Base-by-base conservation (phyloP, 148 eudicot species). In the Camellia granthamiana region DNA sequence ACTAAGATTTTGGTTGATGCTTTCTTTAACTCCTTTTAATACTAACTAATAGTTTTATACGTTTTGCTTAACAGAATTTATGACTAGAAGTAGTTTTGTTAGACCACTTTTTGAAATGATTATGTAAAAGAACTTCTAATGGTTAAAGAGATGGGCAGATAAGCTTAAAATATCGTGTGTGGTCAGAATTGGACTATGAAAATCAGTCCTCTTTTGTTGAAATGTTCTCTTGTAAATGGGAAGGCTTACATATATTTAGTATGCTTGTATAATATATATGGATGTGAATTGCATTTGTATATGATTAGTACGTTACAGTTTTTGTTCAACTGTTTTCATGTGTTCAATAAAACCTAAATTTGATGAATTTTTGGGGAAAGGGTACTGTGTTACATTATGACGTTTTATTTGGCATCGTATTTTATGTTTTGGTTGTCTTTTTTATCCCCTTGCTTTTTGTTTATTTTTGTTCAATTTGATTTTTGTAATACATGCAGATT, bases 401-500 rank as follows among this genome's bases (percentile, higher is more conserved):
- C 51, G 7, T 58, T 7, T 58, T 55, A 61, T 58, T 15, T 56
- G 6, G 60, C 7, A 66, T 30, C 10, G 5, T 21, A 63, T 38
- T 38, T 61, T 46, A 4, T n/a, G 11, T 46, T 21, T 23, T 61
- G 14, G 54, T 64, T 64, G 1, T 47, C 41, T 38, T 54, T 11
- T 56, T n/a, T 42, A 6, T 51, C 41, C 1, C 16, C 12, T 65
- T 41, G 60, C 46, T 55, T 54, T 54, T 54, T 54, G 43, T 3
- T 42, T 12, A 52, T 21, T 21, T 2, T 13, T 15, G 42, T 16
- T 18, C 41, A 30, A 74, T 47, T 55, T 38, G 43, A 18, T 44
- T 30, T 30, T 30, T 0, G 38, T 30, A 30, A 30, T 46, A 73
- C 15, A 49, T 86, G 84, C 92, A 94, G 97, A 85, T 93, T 84